Conservation (phyloP, 129 eudicot species). For the Silybum marianum region DNA sequence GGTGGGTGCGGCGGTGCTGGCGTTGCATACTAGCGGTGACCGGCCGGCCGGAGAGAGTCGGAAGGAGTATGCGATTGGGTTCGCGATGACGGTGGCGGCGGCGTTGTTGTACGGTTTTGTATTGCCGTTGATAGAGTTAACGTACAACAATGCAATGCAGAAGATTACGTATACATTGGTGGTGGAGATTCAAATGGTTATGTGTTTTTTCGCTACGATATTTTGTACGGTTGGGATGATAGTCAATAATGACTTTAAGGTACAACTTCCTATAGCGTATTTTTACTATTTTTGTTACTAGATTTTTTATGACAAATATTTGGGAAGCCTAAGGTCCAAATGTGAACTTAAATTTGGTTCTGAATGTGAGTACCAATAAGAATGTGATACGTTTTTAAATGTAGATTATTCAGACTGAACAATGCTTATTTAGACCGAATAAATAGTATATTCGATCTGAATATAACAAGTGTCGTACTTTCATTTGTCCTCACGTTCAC, state of each 20-base stretch:
- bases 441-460: no score
- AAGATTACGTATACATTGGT: conserved; percentile 50
- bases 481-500: no score
- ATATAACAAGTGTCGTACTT: no score
- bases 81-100: conserved; percentile 43
- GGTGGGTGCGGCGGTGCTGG: conserved; percentile 55
- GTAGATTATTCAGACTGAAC: no score
- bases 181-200: conserved; percentile 58
- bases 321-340: no score
- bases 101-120: conserved; percentile 48
- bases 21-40: conserved; percentile 48
- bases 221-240: conserved; percentile 55
- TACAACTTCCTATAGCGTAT: conserved; percentile 6
- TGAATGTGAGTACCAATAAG: no score
- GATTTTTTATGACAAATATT: no score
- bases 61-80: conserved; percentile 48
- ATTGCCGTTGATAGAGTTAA: conserved; percentile 46
- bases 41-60: conserved; percentile 53
- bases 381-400: no score
- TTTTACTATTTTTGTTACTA: no score
- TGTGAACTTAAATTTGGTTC: no score
- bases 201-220: conserved; percentile 51
- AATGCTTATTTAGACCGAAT: no score
- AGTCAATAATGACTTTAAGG: conserved; percentile 52
- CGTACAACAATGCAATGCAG: conserved; percentile 44